Evolutionary conservation across 495 filamentous ascomycete species (phyloP).

Genomic region (Elasticomyces elasticus): DNA sequence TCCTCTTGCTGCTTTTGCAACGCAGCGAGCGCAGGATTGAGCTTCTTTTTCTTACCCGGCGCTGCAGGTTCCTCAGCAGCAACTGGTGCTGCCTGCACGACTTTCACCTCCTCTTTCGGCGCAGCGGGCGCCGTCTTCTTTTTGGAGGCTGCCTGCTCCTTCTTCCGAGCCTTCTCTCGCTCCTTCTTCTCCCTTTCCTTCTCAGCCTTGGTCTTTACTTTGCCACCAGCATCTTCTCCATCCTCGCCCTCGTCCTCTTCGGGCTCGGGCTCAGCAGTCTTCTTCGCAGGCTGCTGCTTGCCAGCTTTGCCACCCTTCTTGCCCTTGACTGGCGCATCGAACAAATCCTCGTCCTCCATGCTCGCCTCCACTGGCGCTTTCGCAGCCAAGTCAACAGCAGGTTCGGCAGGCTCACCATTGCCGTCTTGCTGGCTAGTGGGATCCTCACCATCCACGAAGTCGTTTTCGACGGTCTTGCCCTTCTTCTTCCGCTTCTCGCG

Average conservation of each 20-base stretch:
- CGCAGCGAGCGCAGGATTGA: constrained; percentile 68
- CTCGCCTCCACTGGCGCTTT: constrained; percentile 79
- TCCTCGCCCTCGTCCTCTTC: constrained; percentile 40
- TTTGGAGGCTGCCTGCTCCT: constrained; percentile 69
- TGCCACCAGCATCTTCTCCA: constrained; percentile 51
- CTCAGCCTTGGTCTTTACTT: constrained; percentile 84
- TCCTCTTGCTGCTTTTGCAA: constrained; percentile 91
- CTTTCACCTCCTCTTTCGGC: constrained; percentile 28
- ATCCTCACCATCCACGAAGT: constrained; percentile 66
- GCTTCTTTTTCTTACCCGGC: constrained; percentile 81
- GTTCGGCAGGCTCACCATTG: constrained; percentile 26
- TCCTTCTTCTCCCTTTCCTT: constrained; percentile 95
- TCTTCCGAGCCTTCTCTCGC: constrained; percentile 86
- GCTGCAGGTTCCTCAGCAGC: constrained; percentile 25
- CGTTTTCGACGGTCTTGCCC: constrained; percentile 53
- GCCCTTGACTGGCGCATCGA: constrained; percentile 59
- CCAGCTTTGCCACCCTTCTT: constrained; percentile 36
- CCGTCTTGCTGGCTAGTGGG: constrained; percentile 31
- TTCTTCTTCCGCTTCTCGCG: constrained; percentile 90
- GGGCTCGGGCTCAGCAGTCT: constrained; percentile 26
- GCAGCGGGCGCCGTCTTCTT: constrained; percentile 49
- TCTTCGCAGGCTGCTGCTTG: constrained; percentile 36
- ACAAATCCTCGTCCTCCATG: constrained; percentile 72
- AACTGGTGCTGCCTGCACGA: constrained; percentile 37
- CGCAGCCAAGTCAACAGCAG: constrained; percentile 36